Conservation (phyloP, 352 stramenopile genomes). For the Phytophthora capsici region DNA sequence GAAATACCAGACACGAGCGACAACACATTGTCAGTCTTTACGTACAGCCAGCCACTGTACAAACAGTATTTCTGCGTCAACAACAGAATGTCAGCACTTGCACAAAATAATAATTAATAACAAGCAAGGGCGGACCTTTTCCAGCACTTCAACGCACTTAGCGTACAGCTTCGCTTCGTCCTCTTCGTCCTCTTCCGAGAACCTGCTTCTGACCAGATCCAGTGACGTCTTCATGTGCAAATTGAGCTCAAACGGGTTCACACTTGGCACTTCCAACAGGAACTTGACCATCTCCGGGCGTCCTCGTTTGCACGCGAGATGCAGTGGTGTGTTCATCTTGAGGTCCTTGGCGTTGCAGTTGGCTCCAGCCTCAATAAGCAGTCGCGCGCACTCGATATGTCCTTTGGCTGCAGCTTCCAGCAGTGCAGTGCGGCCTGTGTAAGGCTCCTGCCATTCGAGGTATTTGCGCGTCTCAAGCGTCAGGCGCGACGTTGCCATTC, state of each 20-base stretch:
- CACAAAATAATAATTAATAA: background rate
- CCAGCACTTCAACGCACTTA: constrained; percentile 62
- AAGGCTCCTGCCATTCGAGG: constrained; percentile 67
- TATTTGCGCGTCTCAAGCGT: constrained; percentile 47
- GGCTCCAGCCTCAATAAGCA: constrained; percentile 51
- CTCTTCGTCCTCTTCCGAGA: constrained; percentile 34
- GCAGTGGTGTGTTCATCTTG: constrained; percentile 59
- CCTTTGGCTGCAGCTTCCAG: constrained; percentile 49
- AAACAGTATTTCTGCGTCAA: constrained; percentile 54
- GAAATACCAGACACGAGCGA: constrained; percentile 65
- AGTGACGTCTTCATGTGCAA: constrained; percentile 53
- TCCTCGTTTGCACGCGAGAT: constrained; percentile 58
- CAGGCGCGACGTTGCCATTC: constrained; percentile 39
- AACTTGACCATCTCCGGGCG: constrained; percentile 48
- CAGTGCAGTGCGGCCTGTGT: constrained; percentile 51
- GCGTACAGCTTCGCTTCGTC: constrained; percentile 37
- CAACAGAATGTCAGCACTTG: constrained; percentile 8
- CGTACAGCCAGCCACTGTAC: constrained; percentile 69
- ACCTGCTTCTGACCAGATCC: constrained; percentile 47
- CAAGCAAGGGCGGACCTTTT: constrained; percentile 43
- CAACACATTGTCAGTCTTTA: constrained; percentile 68
- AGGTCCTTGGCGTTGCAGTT: constrained; percentile 61
- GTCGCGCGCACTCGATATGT: constrained; percentile 49
- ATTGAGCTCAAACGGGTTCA: constrained; percentile 58
- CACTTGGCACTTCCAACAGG: constrained; percentile 43